phyloP scores from a whole-genome alignment of 2,329 filamentous ascomycete genomes.

The Alternaria angustiovoidea region DNA sequence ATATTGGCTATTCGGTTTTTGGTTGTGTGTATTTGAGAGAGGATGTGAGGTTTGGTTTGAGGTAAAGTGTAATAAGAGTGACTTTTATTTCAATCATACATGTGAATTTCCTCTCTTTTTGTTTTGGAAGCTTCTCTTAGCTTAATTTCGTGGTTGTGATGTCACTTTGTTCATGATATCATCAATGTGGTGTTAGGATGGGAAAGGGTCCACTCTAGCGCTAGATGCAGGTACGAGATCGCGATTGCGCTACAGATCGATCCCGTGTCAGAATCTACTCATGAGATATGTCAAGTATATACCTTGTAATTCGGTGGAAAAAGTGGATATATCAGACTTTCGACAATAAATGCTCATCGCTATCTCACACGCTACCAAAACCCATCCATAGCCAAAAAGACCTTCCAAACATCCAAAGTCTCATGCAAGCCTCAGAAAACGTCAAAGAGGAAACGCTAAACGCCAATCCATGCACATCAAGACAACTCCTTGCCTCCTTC shows the following conservation, averaged over 20 bases:
- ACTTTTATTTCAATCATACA: background rate
- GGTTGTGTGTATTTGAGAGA: background rate
- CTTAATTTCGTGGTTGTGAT: background rate
- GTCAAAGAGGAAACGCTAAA: slow-evolving; percentile 4
- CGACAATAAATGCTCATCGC: background rate
- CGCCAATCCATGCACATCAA: slow-evolving; percentile 6
- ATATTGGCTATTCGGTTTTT: background rate
- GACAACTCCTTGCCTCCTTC: background rate
- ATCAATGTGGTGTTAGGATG: slow-evolving; percentile 3
- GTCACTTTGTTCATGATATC: slow-evolving; percentile 7
- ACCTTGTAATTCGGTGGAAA: background rate
- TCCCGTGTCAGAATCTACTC: background rate
- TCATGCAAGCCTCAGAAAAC: background rate
- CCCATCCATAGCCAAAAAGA: background rate
- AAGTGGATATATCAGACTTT: slow-evolving; percentile 1
- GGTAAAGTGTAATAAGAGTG: background rate
- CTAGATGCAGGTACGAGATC: slow-evolving; percentile 5
- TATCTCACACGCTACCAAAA: background rate
- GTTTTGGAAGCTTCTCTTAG: background rate
- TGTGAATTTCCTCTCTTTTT: background rate
- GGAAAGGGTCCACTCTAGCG: background rate
- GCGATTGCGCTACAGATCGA: slow-evolving; percentile 1
- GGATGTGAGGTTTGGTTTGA: background rate
- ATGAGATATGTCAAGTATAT: background rate
- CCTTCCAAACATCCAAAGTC: background rate